A percentile compares a stretch with the other conserved stretches of the same genome.
These are phyloP conservation scores for Helianthus tuberosus DNA, from an alignment of 129 eudicot species.

Conservation along the genomic window DNA sequence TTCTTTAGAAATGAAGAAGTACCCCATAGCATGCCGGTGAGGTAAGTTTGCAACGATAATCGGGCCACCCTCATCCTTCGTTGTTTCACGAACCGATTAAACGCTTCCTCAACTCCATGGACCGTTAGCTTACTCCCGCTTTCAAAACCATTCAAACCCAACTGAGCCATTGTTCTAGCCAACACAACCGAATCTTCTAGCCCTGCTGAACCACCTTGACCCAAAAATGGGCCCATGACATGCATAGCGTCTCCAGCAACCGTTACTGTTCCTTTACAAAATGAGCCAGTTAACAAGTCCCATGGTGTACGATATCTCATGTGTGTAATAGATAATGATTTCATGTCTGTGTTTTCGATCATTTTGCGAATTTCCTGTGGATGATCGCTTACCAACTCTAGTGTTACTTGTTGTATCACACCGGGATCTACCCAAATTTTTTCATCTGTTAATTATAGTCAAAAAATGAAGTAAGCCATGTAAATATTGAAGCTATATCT, in stretches of 20 bases:
- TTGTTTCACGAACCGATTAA: conserved; percentile 41
- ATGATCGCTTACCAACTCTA: conserved; percentile 27
- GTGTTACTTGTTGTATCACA: conserved; percentile 27
- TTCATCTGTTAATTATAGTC: conserved; percentile 22
- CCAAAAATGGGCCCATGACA: no score
- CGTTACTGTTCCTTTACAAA: conserved; percentile 45
- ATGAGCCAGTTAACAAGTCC: conserved; percentile 30
- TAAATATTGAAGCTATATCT: background rate
- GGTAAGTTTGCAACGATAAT: conserved; percentile 9
- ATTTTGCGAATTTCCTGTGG: conserved; percentile 44
- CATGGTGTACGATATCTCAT: conserved; percentile 26
- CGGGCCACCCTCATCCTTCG: conserved; percentile 46
- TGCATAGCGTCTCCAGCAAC: conserved; percentile 54
- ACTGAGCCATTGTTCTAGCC: conserved; percentile 48
- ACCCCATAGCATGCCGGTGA: conserved; percentile 38
- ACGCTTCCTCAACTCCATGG: conserved; percentile 31
- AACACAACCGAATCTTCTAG: conserved; percentile 26
- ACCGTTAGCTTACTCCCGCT: background rate
- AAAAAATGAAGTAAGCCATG: background rate
- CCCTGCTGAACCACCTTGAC: no score
- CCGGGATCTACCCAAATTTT: conserved; percentile 36
- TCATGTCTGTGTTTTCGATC: conserved; percentile 33
- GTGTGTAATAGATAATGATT: conserved; percentile 37
- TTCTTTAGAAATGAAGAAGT: conserved; percentile 33
- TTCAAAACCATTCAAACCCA: conserved; percentile 11